A percentile compares a stretch with the other conserved stretches of the same genome.
phyloP scores from a whole-genome alignment of 2,329 filamentous ascomycete genomes.

The Venturia pyrina region DNA sequence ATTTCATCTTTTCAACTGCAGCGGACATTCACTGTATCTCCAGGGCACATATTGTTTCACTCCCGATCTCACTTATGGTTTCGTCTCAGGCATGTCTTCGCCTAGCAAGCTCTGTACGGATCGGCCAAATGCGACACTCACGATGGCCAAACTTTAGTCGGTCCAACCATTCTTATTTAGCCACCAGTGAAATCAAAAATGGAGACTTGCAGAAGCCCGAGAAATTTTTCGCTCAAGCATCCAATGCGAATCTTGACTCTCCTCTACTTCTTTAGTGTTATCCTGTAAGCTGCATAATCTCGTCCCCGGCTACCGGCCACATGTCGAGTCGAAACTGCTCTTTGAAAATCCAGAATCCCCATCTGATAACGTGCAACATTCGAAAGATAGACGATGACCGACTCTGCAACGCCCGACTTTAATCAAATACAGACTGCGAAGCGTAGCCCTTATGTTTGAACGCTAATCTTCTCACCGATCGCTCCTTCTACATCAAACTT shows the following conservation, averaged over 20 bases:
- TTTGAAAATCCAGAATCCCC: not conserved
- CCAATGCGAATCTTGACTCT: not conserved
- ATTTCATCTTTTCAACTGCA: too few relatives aligned
- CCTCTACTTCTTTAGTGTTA: not conserved
- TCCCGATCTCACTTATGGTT: not conserved
- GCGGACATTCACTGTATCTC: not conserved
- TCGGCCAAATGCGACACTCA: not conserved
- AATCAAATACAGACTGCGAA: not conserved
- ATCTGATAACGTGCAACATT: too few relatives aligned
- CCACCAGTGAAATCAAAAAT: not conserved
- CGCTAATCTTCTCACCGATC: too few relatives aligned
- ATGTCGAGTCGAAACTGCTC: not conserved
- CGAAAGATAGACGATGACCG: too few relatives aligned
- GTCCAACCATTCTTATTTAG: not conserved
- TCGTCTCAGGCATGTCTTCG: not conserved
- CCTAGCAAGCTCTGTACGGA: not conserved
- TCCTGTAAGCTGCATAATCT: not conserved
- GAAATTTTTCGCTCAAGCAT: not conserved
- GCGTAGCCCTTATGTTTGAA: too few relatives aligned
- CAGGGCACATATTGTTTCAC: not conserved
- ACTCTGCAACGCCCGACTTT: not conserved
- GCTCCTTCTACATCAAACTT: too few relatives aligned
- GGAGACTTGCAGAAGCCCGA: not conserved
- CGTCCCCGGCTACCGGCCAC: not conserved
- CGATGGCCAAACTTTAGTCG: not conserved